These are phyloP conservation scores for Fraxinus excelsior DNA, from an alignment of 257 asterid genomes.

Conservation along the genomic window DNA sequence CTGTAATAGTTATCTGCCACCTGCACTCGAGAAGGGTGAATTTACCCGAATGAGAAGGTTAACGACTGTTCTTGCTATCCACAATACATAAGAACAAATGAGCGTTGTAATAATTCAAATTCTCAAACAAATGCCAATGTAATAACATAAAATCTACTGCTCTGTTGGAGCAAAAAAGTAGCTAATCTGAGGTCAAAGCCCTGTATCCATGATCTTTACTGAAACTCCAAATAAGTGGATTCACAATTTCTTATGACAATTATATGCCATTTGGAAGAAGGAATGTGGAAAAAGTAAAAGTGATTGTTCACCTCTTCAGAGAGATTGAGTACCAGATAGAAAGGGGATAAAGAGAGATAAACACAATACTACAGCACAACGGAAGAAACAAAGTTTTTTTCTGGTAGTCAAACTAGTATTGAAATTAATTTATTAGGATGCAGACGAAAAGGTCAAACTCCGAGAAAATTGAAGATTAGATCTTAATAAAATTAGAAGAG, in stretches of 20 bases:
- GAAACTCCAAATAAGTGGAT: background rate
- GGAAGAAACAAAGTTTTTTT: background rate
- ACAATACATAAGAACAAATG: background rate
- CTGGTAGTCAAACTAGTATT: background rate
- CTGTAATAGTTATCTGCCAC: conserved; percentile 79
- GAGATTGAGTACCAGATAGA: background rate
- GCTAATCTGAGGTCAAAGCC: background rate
- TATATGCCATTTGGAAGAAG: background rate
- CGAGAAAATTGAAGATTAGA: background rate
- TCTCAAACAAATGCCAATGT: background rate
- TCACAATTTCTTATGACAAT: background rate
- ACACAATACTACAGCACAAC: background rate
- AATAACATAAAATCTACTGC: background rate
- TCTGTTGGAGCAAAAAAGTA: background rate
- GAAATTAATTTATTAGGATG: background rate
- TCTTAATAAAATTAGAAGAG: background rate
- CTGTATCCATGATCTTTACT: background rate
- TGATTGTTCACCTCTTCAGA: background rate
- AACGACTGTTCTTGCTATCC: background rate
- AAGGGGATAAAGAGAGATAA: background rate
- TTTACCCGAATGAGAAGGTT: background rate
- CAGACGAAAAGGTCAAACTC: background rate
- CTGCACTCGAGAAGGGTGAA: conserved; percentile 35
- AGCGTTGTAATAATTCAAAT: background rate
- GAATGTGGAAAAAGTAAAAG: background rate